Evolutionary conservation across 768 basidiomycete genomes (phyloP).

Genomic region (Sarcomyxa edulis): DNA sequence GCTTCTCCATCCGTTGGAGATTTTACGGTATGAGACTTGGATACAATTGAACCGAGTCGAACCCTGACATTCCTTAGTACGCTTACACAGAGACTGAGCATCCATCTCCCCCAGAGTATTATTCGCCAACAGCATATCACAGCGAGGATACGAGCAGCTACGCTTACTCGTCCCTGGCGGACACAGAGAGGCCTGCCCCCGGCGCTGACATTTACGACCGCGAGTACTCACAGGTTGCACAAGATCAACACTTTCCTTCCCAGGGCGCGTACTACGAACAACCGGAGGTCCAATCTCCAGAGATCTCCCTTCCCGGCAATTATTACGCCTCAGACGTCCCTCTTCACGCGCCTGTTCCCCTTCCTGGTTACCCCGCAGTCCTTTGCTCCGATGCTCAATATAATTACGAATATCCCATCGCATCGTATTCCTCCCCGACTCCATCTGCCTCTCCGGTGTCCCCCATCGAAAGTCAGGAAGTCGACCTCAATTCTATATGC

Average conservation of each 20-base stretch:
- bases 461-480: not conserved
- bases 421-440: slow-evolving; percentile 7
- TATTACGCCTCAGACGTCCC: slow-evolving; percentile 14
- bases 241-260: not conserved
- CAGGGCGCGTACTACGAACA: not conserved
- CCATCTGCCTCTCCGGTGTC: not conserved
- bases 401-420: slow-evolving; percentile 5
- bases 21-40: too few species aligned
- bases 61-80: too few species aligned
- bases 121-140: too few species aligned
- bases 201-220: not conserved
- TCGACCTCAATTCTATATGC: slow-evolving; percentile 5
- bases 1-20: too few species aligned
- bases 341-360: slow-evolving; percentile 23
- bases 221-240: not conserved
- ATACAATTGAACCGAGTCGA: too few species aligned
- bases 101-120: too few species aligned
- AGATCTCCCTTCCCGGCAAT: slow-evolving; percentile 7
- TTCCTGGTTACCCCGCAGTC: slow-evolving; percentile 14
- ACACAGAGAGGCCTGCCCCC: too few species aligned
- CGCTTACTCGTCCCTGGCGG: too few species aligned
- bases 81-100: too few species aligned
- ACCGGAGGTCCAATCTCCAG: slow-evolving; percentile 22
- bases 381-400: slow-evolving; percentile 8
- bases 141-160: too few species aligned